Conservation (phyloP, 768 basidiomycete species). For the Panaeolus papilionaceus region DNA sequence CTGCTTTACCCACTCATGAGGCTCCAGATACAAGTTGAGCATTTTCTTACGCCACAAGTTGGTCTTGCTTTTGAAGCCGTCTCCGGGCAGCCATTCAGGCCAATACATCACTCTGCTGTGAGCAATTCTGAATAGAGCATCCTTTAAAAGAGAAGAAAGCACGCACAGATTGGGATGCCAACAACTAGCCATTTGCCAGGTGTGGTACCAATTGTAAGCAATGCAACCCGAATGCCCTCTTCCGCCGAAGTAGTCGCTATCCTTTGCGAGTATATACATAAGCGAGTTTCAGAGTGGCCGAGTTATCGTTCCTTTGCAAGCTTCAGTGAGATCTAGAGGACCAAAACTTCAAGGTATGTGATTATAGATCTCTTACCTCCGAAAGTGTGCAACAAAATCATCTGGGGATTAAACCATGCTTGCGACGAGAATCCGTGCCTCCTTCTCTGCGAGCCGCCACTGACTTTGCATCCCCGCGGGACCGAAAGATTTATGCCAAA, state of each 20-base stretch:
- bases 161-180: not conserved
- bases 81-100: constrained; percentile 1
- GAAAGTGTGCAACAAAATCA: not conserved
- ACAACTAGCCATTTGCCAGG: not conserved
- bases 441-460: not conserved
- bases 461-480: not conserved
- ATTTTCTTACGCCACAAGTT: not conserved
- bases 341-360: not conserved
- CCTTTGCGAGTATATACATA: no score
- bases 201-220: not conserved
- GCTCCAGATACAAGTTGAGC: not conserved
- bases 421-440: not conserved
- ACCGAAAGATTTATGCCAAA: not conserved
- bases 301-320: not conserved
- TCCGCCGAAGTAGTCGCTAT: no score
- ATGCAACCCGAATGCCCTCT: not conserved
- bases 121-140: not conserved
- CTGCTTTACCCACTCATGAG: not conserved
- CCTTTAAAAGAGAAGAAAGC: not conserved
- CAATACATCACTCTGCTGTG: not conserved
- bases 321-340: not conserved
- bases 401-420: not conserved
- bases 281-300: no score
- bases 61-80: not conserved
- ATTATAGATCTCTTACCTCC: not conserved